Conservation (phyloP, 352 stramenopile genomes). For the Phytopythium litorale region DNA sequence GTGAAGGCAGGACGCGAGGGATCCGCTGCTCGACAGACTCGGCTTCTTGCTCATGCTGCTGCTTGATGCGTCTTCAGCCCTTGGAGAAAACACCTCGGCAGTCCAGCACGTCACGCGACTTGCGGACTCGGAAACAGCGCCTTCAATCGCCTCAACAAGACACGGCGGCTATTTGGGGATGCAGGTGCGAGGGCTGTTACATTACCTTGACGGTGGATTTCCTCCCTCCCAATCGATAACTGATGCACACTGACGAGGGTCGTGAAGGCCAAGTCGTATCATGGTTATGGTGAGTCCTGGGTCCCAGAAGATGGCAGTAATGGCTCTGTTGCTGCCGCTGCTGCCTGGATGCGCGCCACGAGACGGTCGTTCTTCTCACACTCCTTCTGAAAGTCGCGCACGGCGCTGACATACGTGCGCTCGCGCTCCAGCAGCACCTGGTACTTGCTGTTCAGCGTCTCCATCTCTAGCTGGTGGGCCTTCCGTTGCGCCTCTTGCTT, state of each 20-base stretch:
- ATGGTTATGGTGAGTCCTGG: not conserved
- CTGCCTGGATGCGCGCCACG: slow-evolving; percentile 10
- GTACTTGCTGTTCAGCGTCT: slow-evolving; percentile 74
- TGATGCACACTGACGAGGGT: not conserved
- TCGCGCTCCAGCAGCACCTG: slow-evolving; percentile 76
- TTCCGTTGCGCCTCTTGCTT: slow-evolving; percentile 55
- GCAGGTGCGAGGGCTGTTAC: not conserved
- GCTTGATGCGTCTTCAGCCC: not conserved
- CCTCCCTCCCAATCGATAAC: no score
- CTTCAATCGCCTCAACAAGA: not conserved
- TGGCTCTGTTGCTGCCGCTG: not conserved
- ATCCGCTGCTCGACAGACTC: slow-evolving; percentile 18
- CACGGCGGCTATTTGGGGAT: not conserved
- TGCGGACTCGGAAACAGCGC: not conserved
- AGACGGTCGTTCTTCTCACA: slow-evolving; percentile 86
- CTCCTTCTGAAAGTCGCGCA: slow-evolving; percentile 87
- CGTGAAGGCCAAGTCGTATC: not conserved
- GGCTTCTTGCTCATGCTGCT: slow-evolving; percentile 23
- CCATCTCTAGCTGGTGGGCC: slow-evolving; percentile 36
- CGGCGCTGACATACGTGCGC: slow-evolving; percentile 77
- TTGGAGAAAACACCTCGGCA: not conserved
- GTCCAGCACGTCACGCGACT: not conserved
- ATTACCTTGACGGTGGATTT: not conserved
- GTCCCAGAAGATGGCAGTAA: no score
- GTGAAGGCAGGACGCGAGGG: slow-evolving; percentile 38